Evolutionary conservation across 2,329 filamentous ascomycete genomes (phyloP).

Genomic region (Sporothrix curviconia): DNA sequence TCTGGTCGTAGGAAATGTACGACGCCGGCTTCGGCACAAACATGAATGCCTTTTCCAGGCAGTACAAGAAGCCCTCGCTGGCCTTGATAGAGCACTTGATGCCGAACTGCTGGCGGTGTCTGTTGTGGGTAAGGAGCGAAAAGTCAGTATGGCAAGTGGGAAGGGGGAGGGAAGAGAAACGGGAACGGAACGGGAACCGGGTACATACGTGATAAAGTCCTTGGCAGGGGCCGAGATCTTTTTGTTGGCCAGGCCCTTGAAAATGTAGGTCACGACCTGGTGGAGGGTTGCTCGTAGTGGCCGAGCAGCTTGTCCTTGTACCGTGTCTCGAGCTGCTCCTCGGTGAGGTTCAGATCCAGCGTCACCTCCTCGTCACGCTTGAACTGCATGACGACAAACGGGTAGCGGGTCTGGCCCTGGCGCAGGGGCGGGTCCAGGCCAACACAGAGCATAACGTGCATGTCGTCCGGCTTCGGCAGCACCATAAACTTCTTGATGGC

Average conservation of each 20-base stretch:
- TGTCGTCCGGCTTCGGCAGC: slow-evolving; percentile 95
- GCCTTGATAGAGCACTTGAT: slow-evolving; percentile 99
- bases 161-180: too few relatives aligned
- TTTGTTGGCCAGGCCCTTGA: slow-evolving; percentile 89
- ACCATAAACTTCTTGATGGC: slow-evolving; percentile 99
- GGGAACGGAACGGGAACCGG: background rate
- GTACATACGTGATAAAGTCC: slow-evolving; percentile 76
- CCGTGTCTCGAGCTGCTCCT: slow-evolving; percentile 72
- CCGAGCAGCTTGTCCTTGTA: slow-evolving; percentile 85
- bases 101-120: slow-evolving; percentile 85
- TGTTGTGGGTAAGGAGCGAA: slow-evolving; percentile 22
- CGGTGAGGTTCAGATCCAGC: slow-evolving; percentile 91
- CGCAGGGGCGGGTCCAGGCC: slow-evolving; percentile 90
- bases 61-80: slow-evolving; percentile 95
- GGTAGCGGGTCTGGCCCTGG: slow-evolving; percentile 95
- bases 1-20: slow-evolving; percentile 93
- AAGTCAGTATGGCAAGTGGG: too few relatives aligned
- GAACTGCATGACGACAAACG: slow-evolving; percentile 98
- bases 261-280: slow-evolving; percentile 90
- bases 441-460: slow-evolving; percentile 90
- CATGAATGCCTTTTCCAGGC: slow-evolving; percentile 96
- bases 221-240: slow-evolving; percentile 90
- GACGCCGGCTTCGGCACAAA: slow-evolving; percentile 98
- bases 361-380: slow-evolving; percentile 97
- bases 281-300: slow-evolving; percentile 94